Evolutionary conservation across 495 filamentous ascomycete species (phyloP), one percentile per base, ranked within the genome.

Genomic region (Aspergillus sparsus): DNA sequence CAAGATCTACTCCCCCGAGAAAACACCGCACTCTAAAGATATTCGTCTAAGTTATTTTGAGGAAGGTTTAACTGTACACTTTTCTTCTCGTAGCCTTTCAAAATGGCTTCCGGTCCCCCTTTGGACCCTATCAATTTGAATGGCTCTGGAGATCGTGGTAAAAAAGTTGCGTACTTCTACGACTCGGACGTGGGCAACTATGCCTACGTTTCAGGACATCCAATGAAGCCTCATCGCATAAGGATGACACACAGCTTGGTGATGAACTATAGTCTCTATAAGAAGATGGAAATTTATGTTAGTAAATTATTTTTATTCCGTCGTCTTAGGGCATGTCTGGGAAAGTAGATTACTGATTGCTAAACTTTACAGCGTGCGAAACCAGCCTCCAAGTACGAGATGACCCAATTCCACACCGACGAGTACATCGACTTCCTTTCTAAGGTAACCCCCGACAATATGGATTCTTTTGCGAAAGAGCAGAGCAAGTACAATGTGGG

Each of bases 351-450:
- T 56, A 15, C 68, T 79, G 53, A 79, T 58, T 49, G 49, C 55
- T 64, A 58, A 64, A 62, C 18, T n/a, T 37, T 47, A 27, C 66
- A 97, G 93, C 91, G 94, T 66, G 94, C 94, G 44, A 99, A 99
- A 80, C 94, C 94, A 9, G 94, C 94, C 13, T 93, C 91, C 32
- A 92, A 90, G 58, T 88, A 89, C 63, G 94, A 99, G 70, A 99
- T 99, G 94, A 97, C 94, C 57, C 95, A 98, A 71, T 99, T 98
- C 70, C 94, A 99, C 74, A 97, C 94, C 7, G 94, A 99, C 72
- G 94, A 99, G 74, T 99, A 99, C 73, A 93, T 99, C 67, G 95
- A 99, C 56, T 99, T 99, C 74, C 78, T 99, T 16, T 89, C 91
- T 55, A 92, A 92, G 64, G 95, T 99, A 21, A 98, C 94, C 0